A percentile compares a stretch with the other conserved stretches of the same genome.
Conservation (phyloP, 2,329 filamentous ascomycete species). For the Xylariaceae sp. region DNA sequence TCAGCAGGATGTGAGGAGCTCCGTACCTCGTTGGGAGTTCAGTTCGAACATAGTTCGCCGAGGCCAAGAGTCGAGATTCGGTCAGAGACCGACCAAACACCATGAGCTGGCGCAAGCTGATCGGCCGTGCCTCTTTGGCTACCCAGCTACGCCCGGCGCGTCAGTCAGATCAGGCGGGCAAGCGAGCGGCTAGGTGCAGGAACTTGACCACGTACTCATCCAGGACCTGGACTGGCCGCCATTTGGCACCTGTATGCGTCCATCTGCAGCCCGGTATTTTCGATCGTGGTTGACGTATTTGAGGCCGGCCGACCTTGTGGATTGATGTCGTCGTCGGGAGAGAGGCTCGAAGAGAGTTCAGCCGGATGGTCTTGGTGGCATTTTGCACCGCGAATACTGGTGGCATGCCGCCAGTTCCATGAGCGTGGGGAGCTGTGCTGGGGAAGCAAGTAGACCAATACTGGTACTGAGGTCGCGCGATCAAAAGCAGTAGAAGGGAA, state of each 20-base stretch:
- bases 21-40: slow-evolving; percentile 78
- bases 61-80: slow-evolving; percentile 82
- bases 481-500: neutral
- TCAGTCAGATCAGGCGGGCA: slow-evolving; percentile 5
- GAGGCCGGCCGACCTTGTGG: neutral
- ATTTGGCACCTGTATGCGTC: slow-evolving; percentile 39
- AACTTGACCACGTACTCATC: slow-evolving; percentile 51
- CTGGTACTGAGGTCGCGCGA: too few relatives aligned
- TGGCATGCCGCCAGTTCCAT: slow-evolving; percentile 40
- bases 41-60: slow-evolving; percentile 94
- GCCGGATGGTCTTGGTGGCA: slow-evolving; percentile 36
- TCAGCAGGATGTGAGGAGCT: neutral
- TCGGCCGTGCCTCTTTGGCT: slow-evolving; percentile 85
- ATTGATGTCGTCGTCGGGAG: neutral
- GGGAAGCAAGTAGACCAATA: neutral
- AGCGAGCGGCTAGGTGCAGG: slow-evolving; percentile 3
- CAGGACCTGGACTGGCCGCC: slow-evolving; percentile 60
- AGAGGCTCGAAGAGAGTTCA: slow-evolving; percentile 17
- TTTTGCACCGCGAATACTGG: slow-evolving; percentile 43
- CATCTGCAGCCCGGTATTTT: slow-evolving; percentile 17
- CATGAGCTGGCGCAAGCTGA: slow-evolving; percentile 92
- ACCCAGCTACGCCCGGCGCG: slow-evolving; percentile 70
- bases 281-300: slow-evolving; percentile 14
- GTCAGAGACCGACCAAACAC: slow-evolving; percentile 94
- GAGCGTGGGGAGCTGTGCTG: slow-evolving; percentile 17